A percentile compares a stretch with the other conserved stretches of the same genome.
Evolutionary conservation across 2,329 filamentous ascomycete genomes (phyloP).

Genomic region (Aspergillus quadrilineatus): DNA sequence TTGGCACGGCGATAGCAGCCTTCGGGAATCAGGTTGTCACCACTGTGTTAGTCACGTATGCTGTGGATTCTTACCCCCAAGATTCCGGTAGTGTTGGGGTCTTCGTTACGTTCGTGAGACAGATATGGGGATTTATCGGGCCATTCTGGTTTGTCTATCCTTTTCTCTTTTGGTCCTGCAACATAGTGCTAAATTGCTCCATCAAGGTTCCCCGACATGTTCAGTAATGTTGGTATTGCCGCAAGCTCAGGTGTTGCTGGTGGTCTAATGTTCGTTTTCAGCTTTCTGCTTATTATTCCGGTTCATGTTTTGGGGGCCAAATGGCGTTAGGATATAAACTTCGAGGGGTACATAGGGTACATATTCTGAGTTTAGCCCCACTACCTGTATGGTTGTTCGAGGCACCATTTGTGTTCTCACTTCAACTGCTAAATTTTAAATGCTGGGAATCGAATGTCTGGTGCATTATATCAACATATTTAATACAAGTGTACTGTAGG

Average conservation of each 20-base stretch:
- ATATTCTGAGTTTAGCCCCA: too few relatives aligned
- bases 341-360: too few relatives aligned
- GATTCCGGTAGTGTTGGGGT: conserved; percentile 60
- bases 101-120: conserved; percentile 59
- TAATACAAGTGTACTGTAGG: background rate
- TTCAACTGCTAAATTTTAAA: too few relatives aligned
- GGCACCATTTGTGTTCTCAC: too few relatives aligned
- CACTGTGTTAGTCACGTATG: conserved; percentile 61
- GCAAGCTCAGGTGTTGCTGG: conserved; percentile 30
- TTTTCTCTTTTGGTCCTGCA: too few relatives aligned
- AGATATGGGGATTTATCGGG: conserved; percentile 39
- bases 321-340: conserved; percentile 11
- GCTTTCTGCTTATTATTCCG: conserved; percentile 17
- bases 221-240: conserved; percentile 36
- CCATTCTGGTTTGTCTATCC: conserved; percentile 38
- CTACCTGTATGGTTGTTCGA: too few relatives aligned
- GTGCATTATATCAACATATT: too few relatives aligned
- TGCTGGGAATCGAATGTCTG: too few relatives aligned
- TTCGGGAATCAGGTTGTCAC: conserved; percentile 64
- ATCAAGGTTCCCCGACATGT: conserved; percentile 36
- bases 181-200: background rate
- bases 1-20: conserved; percentile 55
- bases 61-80: conserved; percentile 58
- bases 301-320: conserved; percentile 16
- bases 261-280: conserved; percentile 28